Base-by-base conservation (phyloP, 2,329 filamentous ascomycete genomes). In the Amesomyces nigricolor region DNA sequence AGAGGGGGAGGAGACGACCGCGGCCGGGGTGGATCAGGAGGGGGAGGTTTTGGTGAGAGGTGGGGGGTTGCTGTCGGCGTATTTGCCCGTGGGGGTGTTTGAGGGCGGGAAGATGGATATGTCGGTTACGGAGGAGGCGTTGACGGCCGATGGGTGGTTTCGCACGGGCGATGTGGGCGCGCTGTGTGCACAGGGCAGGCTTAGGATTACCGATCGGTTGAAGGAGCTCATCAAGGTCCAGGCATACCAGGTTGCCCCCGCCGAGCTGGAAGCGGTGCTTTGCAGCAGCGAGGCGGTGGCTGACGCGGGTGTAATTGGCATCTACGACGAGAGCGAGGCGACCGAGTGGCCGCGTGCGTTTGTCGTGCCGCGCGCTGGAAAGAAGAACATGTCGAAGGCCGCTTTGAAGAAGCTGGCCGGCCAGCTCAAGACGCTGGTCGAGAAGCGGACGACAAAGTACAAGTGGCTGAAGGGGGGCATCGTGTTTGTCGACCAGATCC, bases 401-500 rank as follows among this genome's bases (percentile, higher is more conserved):
- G 66, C 68, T 22, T 67, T 76, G 7, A 72, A 72, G 38, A 72
- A 73, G 11, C 75, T 78, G 2, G 78, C 78, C 1, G 67, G 75
- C 32, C 76, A 81, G 14, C 78, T 89, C 47, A 76, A 78, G 63
- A 66, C 67, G 16, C 80, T 81, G 67, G 77, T 88, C 51, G 78
- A 82, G 48, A 73, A 76, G 64, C 78, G 78, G 47, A 80, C 86
- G 29, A 78, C 82, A 0, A 75, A 71, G 58, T 81, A 83, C 62
- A 90, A 90, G 70, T 78, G 83, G 67, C 74, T 89, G 57, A 80
- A 79, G 2, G 87, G 86, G 0, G 87, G 86, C 0, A 79, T 90
- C 13, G 72, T 79, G 17, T 88, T 89, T 66, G 73, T 86, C 2
- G 79, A 87, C 37, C 73, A 72, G 10, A 85, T 90, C 35, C 86